These are phyloP conservation scores for Syzygium oleosum DNA, from an alignment of 345 rosid species.

Conservation along the genomic window DNA sequence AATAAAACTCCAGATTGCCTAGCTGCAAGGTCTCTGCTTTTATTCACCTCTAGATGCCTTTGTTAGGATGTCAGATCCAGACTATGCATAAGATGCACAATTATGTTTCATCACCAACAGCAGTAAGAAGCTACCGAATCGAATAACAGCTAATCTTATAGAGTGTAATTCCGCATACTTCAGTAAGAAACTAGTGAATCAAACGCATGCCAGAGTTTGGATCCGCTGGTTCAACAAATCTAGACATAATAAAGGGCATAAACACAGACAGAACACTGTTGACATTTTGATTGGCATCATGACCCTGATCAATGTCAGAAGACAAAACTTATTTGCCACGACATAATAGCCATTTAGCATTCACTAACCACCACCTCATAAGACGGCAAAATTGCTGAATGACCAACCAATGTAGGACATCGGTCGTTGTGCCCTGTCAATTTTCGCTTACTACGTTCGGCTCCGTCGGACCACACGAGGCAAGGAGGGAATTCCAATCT, in stretches of 20 bases:
- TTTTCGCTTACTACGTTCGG: fast-evolving
- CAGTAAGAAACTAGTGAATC: neutral
- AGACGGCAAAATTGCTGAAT: neutral
- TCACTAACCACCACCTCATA: neutral
- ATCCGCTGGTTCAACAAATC: neutral
- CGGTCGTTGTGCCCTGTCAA: too few species aligned
- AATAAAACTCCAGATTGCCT: neutral
- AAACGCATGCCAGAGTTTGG: fast-evolving
- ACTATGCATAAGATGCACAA: neutral
- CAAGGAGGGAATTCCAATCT: neutral
- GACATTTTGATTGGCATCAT: neutral
- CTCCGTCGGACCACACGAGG: fast-evolving
- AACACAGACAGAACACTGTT: neutral
- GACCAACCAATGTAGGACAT: neutral
- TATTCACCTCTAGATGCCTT: neutral
- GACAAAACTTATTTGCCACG: neutral
- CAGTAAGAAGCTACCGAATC: neutral
- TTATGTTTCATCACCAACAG: neutral
- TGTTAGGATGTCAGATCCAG: neutral
- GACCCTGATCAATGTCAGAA: neutral
- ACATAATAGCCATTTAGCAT: neutral
- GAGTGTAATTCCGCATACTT: neutral
- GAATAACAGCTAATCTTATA: neutral
- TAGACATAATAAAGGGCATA: neutral
- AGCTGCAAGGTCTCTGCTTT: neutral